A percentile compares a stretch with the other conserved stretches of the same genome.
phyloP scores from a whole-genome alignment of 306 rosid genomes.

The Luffa acutangula region DNA sequence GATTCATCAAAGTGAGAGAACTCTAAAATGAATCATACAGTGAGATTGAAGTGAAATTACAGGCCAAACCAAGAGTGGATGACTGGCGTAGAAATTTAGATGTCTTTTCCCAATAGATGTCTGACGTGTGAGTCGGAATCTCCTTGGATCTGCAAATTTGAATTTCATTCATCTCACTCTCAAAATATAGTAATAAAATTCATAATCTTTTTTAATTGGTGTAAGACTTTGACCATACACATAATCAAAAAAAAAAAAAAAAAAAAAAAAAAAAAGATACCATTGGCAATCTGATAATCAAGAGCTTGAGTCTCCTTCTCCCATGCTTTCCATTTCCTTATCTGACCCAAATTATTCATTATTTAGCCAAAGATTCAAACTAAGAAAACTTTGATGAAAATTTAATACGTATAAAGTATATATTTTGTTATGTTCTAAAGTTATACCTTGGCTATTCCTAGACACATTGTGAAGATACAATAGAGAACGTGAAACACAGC shows the following conservation, averaged over 20 bases:
- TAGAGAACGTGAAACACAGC: constrained; percentile 57
- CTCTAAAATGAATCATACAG: neutral
- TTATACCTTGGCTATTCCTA: constrained; percentile 58
- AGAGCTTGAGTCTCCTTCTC: constrained; percentile 57
- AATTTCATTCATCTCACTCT: neutral
- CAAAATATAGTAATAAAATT: neutral
- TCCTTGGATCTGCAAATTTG: constrained; percentile 37
- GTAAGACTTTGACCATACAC: neutral
- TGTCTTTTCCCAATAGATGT: constrained; percentile 52
- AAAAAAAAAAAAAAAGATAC: constrained; percentile 9
- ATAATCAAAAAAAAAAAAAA: neutral
- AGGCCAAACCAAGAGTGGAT: constrained; percentile 46
- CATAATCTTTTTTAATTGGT: neutral
- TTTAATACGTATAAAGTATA: neutral
- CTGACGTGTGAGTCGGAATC: constrained; percentile 36
- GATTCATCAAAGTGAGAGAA: neutral
- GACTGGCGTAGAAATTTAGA: constrained; percentile 35
- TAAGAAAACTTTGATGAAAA: neutral
- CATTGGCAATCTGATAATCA: constrained; percentile 49
- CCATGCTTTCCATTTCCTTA: constrained; percentile 60
- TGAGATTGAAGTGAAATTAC: constrained; percentile 17
- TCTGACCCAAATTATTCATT: constrained; percentile 23
- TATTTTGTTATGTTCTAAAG: neutral
- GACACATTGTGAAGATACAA: constrained; percentile 53
- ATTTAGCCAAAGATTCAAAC: neutral